phyloP scores from a whole-genome alignment of 1,284 basidiomycete species.

The Ceratobasidium sp. region DNA sequence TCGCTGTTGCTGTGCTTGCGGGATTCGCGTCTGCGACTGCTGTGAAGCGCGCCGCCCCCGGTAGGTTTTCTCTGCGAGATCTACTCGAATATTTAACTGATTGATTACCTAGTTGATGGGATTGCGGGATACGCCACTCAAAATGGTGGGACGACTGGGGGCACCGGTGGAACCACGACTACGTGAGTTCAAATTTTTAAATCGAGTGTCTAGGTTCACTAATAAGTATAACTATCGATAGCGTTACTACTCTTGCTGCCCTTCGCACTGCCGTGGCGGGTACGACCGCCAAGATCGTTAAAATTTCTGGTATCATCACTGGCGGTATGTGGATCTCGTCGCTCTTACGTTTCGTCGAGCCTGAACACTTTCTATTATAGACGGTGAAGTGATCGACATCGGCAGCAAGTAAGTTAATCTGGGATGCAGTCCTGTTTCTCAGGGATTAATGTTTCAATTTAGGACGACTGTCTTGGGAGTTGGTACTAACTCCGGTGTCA shows the following conservation, averaged over 20 bases:
- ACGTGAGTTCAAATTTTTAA: slow-evolving; percentile 16
- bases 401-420: slow-evolving; percentile 41
- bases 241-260: slow-evolving; percentile 47
- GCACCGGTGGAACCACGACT: slow-evolving; percentile 33
- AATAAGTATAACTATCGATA: background rate
- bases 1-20: slow-evolving; percentile 19
- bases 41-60: slow-evolving; percentile 36
- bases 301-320: slow-evolving; percentile 46
- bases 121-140: slow-evolving; percentile 40
- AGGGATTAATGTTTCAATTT: background rate
- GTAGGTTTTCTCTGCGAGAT: background rate
- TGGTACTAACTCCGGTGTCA: slow-evolving; percentile 38
- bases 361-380: slow-evolving; percentile 2
- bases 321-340: slow-evolving; percentile 15
- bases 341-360: too few relatives aligned
- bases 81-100: too few relatives aligned
- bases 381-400: slow-evolving; percentile 43
- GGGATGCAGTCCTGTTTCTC: background rate
- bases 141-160: slow-evolving; percentile 46
- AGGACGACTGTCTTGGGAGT: slow-evolving; percentile 28
- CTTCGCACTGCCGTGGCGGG: slow-evolving; percentile 47
- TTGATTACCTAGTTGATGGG: slow-evolving; percentile 24
- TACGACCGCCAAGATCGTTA: slow-evolving; percentile 46
- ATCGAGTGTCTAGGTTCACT: background rate
- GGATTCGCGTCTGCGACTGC: slow-evolving; percentile 21